Evolutionary conservation across 805 yeast species (phyloP).

Genomic region (Huiozyma sinensis): DNA sequence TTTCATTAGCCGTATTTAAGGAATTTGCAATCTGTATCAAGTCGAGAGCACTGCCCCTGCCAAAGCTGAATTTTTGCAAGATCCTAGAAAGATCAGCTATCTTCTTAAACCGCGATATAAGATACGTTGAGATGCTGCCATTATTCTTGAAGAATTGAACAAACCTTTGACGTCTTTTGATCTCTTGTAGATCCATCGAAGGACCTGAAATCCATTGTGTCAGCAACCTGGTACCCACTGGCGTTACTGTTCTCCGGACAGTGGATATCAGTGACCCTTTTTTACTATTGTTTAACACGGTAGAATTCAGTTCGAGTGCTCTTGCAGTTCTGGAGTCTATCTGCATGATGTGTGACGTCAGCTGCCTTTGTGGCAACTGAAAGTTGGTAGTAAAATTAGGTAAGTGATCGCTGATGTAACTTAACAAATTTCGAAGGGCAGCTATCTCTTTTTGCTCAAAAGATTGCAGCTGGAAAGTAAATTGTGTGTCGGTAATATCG

Average conservation of each 20-base stretch:
- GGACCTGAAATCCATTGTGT: conserved; percentile 81
- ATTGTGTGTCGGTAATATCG: conserved; percentile 17
- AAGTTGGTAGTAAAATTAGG: conserved; percentile 58
- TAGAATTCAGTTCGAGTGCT: conserved; percentile 59
- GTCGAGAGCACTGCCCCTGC: conserved; percentile 35
- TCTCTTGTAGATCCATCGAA: conserved; percentile 44
- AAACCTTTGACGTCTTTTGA: conserved; percentile 43
- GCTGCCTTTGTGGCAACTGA: conserved; percentile 53
- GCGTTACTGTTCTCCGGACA: conserved; percentile 63
- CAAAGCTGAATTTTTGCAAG: conserved; percentile 46
- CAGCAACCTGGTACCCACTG: conserved; percentile 71
- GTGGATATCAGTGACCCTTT: conserved; percentile 64
- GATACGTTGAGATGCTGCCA: conserved; percentile 17
- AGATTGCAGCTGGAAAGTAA: conserved; percentile 15
- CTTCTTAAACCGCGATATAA: conserved; percentile 32
- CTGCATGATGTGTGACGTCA: conserved; percentile 47
- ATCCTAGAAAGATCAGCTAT: conserved; percentile 51
- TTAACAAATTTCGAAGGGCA: conserved; percentile 52
- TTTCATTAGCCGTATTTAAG: conserved; percentile 26
- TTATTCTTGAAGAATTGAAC: conserved; percentile 36
- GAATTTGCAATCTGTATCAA: conserved; percentile 36
- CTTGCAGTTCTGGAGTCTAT: conserved; percentile 73
- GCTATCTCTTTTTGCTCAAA: conserved; percentile 41
- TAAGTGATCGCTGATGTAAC: conserved; percentile 62
- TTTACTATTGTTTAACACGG: conserved; percentile 45